These are phyloP conservation scores for Backusella westeae DNA, from an alignment of 192 early-diverging fungal genomes.

Conservation along the genomic window DNA sequence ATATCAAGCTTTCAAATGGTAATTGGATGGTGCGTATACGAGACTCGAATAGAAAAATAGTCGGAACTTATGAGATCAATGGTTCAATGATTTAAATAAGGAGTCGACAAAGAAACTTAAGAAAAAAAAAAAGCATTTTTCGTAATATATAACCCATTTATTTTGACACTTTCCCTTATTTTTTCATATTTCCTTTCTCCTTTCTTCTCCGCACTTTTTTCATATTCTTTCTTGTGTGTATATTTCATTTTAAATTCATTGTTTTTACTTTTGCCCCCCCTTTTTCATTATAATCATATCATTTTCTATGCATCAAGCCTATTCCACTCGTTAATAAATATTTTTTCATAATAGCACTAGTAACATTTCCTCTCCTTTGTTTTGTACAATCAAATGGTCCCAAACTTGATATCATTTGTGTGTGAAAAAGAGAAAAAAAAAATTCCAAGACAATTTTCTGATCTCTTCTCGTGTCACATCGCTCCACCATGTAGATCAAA, in stretches of 20 bases:
- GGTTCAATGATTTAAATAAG: conserved; percentile 27
- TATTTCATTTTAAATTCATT: neutral
- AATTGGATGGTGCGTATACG: conserved; percentile 33
- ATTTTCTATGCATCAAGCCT: neutral
- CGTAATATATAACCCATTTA: neutral
- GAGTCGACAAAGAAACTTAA: neutral
- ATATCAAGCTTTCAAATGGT: conserved; percentile 34
- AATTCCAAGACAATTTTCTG: neutral
- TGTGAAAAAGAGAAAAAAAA: neutral
- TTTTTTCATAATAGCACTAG: neutral
- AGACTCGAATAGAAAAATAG: conserved; percentile 29
- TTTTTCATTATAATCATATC: neutral
- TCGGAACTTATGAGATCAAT: conserved; percentile 32
- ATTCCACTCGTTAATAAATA: neutral
- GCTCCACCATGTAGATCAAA: neutral
- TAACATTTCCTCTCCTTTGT: neutral
- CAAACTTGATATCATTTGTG: neutral
- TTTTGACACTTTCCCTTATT: neutral
- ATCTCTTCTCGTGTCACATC: neutral
- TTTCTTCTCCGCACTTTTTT: neutral
- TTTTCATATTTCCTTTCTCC: neutral
- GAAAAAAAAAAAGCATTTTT: neutral
- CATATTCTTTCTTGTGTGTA: neutral
- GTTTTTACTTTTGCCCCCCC: neutral
- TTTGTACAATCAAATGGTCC: neutral